Base-by-base conservation (phyloP, 129 eudicot genomes). In the Artemisia tridentata region DNA sequence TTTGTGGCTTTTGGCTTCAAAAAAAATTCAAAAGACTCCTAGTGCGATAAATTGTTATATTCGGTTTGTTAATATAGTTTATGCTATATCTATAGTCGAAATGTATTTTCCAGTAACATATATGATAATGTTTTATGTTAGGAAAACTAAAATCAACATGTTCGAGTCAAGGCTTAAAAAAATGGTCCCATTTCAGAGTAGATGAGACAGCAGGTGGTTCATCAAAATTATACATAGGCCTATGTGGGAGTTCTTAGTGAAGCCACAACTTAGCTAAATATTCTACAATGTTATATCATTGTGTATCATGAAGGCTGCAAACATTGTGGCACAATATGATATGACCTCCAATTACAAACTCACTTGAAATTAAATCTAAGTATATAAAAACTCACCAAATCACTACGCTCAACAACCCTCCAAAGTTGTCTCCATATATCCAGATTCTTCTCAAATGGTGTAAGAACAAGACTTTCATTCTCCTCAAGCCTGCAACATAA, bases 381-480 rank as follows among this genome's bases (percentile, higher is more conserved):
- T 5, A 15, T 43, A 38, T 11, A 43, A 60, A 34, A 46, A 25
- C 90, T 84, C 75, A 89, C 96, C 96, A 93, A 84, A 85, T 89
- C 95, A 72, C 95, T 93, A 31, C 96, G 95, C 73, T 93, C 98
- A 76, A 93, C 83, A 74, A 93, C 98, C 81, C 98, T 91, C 98
- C 98, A 93, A 72, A 93, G 98, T 79, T 89, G 98, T 76, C 98
- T 83, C 98, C 98, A 93, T 62, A 93, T 89, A 81, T 93, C 98
- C 59, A 89, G 81, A 78, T 93, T 89, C 86, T 93, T 93, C 87
- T 93, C 98, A 59, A 89, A 93, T 65, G 98, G 98, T 65, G 98
- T 93, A 50, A 89, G 90, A 78, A 93, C 91, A 64, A 93, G 95
- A 76, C 73, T 85, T 69, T 93, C 98, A 83, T 93, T 93, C 81